phyloP scores from a whole-genome alignment of 441 rosid species.

The Biscutella laevigata region DNA sequence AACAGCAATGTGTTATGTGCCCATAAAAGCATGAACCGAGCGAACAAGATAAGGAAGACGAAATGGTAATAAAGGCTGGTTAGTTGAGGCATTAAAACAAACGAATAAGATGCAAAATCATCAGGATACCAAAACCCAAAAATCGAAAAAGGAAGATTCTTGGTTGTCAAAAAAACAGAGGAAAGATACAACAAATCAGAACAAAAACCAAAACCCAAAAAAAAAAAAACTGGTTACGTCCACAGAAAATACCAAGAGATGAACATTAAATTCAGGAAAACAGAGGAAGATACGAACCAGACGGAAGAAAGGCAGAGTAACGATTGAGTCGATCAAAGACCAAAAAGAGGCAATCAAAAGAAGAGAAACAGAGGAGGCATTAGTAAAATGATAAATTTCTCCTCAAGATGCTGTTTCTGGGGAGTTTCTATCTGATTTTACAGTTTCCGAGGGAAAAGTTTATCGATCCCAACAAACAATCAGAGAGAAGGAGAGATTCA shows the following conservation, averaged over 20 bases:
- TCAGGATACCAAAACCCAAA: neutral
- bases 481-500: conserved; percentile 11
- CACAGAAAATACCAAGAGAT: neutral
- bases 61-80: conserved; percentile 2
- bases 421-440: conserved; percentile 16
- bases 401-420: conserved; percentile 19
- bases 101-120: conserved; percentile 21
- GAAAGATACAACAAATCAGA: conserved; percentile 4
- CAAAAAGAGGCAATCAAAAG: neutral
- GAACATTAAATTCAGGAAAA: neutral
- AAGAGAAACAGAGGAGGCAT: conserved; percentile 6
- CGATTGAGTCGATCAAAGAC: conserved; percentile 1
- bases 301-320: neutral
- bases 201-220: neutral
- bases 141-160: conserved; percentile 9
- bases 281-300: conserved; percentile 15
- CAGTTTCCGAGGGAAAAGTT: conserved; percentile 8
- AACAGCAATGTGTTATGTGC: neutral
- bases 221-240: neutral
- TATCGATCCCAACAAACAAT: conserved; percentile 22
- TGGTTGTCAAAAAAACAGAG: conserved; percentile 23
- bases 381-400: neutral
- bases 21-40: conserved; percentile 14
- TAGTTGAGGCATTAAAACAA: conserved; percentile 24
- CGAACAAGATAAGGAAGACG: conserved; percentile 10